These are phyloP conservation scores for Xylariaceae sp. DNA, from an alignment of 2,329 filamentous ascomycete species.

Conservation along the genomic window DNA sequence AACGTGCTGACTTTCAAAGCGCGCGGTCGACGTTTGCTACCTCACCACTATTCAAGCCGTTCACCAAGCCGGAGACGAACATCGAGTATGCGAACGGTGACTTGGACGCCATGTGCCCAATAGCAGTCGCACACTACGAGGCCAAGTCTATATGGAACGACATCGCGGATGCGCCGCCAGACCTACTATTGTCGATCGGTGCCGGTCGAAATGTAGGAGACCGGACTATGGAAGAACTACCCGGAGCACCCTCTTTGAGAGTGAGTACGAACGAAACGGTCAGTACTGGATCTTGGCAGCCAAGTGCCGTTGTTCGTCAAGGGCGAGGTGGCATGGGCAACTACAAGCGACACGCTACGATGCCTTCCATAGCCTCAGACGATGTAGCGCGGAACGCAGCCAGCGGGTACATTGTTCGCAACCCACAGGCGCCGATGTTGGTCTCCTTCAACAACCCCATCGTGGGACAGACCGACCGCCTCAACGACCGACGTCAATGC, in stretches of 20 bases:
- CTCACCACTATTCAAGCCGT: conserved; percentile 26
- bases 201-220: conserved; percentile 26
- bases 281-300: conserved; percentile 4
- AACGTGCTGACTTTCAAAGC: conserved; percentile 8
- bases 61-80: conserved; percentile 22
- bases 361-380: conserved; percentile 1
- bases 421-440: conserved; percentile 26
- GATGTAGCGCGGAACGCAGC: conserved; percentile 5
- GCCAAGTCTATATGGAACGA: conserved; percentile 25
- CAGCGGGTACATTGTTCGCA: conserved; percentile 23
- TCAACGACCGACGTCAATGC: conserved; percentile 21
- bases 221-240: conserved; percentile 9
- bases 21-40: conserved; percentile 28
- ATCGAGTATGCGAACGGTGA: conserved; percentile 22
- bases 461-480: conserved; percentile 20
- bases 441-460: conserved; percentile 25
- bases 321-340: conserved; percentile 26
- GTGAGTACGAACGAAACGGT: conserved; percentile 19
- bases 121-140: conserved; percentile 24
- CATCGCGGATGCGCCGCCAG: conserved; percentile 17
- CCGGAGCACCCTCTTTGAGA: conserved; percentile 10
- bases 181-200: conserved; percentile 27
- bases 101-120: conserved; percentile 20
- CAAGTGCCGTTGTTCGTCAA: conserved; percentile 23
- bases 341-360: conserved; percentile 21